phyloP scores from a whole-genome alignment of 1,139 yeast genomes.

The Diutina ranongensis region DNA sequence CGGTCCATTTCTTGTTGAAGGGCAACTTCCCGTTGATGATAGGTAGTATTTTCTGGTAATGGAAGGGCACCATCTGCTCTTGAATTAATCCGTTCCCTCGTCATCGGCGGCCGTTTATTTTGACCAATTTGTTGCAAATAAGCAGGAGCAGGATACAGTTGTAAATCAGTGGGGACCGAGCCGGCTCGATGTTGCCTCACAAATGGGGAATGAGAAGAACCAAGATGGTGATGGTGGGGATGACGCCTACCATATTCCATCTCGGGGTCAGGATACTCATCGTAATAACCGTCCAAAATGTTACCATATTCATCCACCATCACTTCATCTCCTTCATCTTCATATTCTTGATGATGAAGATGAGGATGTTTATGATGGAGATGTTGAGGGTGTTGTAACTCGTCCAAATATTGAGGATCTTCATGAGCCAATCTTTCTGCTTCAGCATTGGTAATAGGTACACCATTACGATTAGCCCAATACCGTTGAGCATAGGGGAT shows the following conservation, averaged over 20 bases:
- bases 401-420: constrained; percentile 9
- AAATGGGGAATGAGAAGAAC: neutral
- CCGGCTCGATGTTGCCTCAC: neutral
- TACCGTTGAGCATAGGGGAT: neutral
- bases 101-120: neutral
- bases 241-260: too few relatives aligned
- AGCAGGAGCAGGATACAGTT: neutral
- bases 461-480: neutral
- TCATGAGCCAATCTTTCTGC: constrained; percentile 7
- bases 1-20: neutral
- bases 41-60: constrained; percentile 2
- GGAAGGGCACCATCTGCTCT: constrained; percentile 5
- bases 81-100: neutral
- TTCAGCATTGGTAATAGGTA: neutral
- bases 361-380: neutral
- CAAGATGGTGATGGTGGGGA: neutral
- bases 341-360: neutral
- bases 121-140: neutral
- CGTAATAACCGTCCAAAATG: constrained; percentile 1
- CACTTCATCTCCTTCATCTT: constrained; percentile 6
- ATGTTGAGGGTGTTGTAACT: neutral
- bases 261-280: constrained; percentile 5
- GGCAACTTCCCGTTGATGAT: neutral
- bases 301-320: constrained; percentile 2
- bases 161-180: neutral